phyloP scores from a whole-genome alignment of 768 basidiomycete species.

The Boletus subcaerulescens region DNA sequence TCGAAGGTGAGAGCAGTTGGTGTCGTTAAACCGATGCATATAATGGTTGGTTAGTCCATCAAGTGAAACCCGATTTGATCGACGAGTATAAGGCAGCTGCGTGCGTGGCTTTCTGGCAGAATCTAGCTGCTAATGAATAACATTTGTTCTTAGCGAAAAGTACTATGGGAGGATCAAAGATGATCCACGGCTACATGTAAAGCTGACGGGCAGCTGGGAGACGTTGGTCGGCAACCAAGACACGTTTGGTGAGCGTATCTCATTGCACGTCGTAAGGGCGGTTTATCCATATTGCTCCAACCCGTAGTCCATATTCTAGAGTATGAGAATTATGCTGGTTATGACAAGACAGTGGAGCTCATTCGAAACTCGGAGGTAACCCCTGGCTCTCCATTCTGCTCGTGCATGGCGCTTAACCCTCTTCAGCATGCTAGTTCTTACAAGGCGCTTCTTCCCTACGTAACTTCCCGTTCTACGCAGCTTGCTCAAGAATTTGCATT shows the following conservation, averaged over 20 bases:
- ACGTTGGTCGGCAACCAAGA: slow-evolving; percentile 87
- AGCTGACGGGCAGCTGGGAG: slow-evolving; percentile 94
- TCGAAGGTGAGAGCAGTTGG: slow-evolving; percentile 57
- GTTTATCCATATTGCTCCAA: neutral
- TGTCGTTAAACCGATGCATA: neutral
- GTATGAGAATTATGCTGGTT: slow-evolving; percentile 91
- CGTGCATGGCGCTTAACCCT: neutral
- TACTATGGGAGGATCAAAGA: slow-evolving; percentile 83
- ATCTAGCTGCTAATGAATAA: neutral
- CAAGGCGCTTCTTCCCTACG: slow-evolving; percentile 70
- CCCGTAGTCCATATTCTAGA: slow-evolving; percentile 70
- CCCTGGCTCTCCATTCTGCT: neutral
- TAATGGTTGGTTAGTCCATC: slow-evolving; percentile 58
- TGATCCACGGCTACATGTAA: slow-evolving; percentile 71
- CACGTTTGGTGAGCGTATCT: slow-evolving; percentile 60
- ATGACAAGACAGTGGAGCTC: slow-evolving; percentile 69
- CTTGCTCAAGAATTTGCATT: slow-evolving; percentile 94
- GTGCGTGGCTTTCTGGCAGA: slow-evolving; percentile 42
- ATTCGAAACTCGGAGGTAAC: slow-evolving; percentile 64
- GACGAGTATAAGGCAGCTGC: slow-evolving; percentile 88
- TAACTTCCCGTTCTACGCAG: slow-evolving; percentile 71
- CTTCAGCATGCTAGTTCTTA: slow-evolving; percentile 64
- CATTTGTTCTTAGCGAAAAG: slow-evolving; percentile 51
- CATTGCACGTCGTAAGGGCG: neutral
- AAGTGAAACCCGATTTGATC: slow-evolving; percentile 75